Evolutionary conservation across 768 basidiomycete species (phyloP).

Genomic region (Cystofilobasidium macerans): DNA sequence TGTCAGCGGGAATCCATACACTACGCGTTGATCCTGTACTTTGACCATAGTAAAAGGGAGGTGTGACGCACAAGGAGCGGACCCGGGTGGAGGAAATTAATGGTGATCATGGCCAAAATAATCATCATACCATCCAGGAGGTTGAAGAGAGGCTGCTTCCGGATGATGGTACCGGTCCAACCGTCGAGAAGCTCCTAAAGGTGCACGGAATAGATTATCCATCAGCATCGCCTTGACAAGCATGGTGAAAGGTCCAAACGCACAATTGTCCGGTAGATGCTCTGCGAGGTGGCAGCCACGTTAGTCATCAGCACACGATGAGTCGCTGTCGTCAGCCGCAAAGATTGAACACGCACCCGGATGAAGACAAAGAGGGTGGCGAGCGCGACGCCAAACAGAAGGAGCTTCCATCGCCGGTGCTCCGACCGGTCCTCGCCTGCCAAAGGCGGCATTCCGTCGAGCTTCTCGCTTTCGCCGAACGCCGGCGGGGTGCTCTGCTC

Average conservation of each 20-base stretch:
- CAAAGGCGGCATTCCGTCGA: neutral
- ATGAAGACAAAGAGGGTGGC: conserved; percentile 45
- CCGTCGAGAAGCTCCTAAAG: neutral
- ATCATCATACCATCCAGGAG: conserved; percentile 20
- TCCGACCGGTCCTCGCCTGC: neutral
- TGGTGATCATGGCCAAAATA: conserved; percentile 1
- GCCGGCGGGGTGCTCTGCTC: too few species aligned
- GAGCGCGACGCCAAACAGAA: conserved; percentile 39
- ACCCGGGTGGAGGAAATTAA: conserved; percentile 9
- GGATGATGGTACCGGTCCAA: conserved; percentile 8
- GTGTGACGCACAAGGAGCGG: neutral
- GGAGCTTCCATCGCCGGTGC: conserved; percentile 18
- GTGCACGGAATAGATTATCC: too few species aligned
- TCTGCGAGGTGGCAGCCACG: neutral
- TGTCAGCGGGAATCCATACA: too few species aligned
- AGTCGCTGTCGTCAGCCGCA: too few species aligned
- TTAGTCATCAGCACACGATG: neutral
- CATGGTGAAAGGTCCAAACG: too few species aligned
- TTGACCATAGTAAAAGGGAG: too few species aligned
- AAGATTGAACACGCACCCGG: conserved; percentile 38
- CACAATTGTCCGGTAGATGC: conserved; percentile 43
- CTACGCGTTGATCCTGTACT: too few species aligned
- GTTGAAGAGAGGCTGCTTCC: neutral
- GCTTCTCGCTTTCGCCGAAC: neutral
- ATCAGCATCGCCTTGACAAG: too few species aligned